Evolutionary conservation across 2,329 filamentous ascomycete species (phyloP).

Genomic region (Cadophora malorum): DNA sequence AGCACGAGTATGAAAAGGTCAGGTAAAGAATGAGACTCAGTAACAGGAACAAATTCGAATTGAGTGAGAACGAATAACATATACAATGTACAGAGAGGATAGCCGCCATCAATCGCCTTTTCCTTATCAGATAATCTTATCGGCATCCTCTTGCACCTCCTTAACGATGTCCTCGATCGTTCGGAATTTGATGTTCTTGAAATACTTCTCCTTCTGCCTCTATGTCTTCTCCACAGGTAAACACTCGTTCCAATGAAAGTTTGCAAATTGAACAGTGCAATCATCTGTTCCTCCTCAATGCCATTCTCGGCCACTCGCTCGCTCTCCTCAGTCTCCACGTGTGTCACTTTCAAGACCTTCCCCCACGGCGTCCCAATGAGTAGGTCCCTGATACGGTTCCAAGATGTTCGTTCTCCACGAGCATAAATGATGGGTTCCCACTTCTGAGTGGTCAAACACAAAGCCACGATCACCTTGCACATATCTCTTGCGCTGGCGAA

Average conservation of each 20-base stretch:
- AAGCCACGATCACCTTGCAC: background rate
- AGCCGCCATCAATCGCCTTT: background rate
- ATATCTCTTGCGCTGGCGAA: constrained; percentile 6
- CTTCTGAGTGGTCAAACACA: background rate
- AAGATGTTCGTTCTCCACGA: background rate
- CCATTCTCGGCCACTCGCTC: background rate
- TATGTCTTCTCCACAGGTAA: background rate
- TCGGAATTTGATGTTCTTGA: background rate
- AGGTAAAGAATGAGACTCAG: no score
- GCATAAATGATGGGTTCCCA: constrained; percentile 4
- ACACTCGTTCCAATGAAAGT: background rate
- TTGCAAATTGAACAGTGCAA: background rate
- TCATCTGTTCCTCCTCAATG: constrained; percentile 39
- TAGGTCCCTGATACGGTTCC: background rate
- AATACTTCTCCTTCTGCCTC: constrained; percentile 3
- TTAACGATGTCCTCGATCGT: background rate
- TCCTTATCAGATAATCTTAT: background rate
- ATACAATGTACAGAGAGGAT: no score
- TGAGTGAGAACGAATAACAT: no score
- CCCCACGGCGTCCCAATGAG: background rate
- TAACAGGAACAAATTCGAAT: no score
- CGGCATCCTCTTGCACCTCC: background rate
- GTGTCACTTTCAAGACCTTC: background rate
- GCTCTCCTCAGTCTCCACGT: background rate
- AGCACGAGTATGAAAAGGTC: no score